Base-by-base conservation (phyloP, 1,284 basidiomycete species). In the Sanghuangporus baumii region DNA sequence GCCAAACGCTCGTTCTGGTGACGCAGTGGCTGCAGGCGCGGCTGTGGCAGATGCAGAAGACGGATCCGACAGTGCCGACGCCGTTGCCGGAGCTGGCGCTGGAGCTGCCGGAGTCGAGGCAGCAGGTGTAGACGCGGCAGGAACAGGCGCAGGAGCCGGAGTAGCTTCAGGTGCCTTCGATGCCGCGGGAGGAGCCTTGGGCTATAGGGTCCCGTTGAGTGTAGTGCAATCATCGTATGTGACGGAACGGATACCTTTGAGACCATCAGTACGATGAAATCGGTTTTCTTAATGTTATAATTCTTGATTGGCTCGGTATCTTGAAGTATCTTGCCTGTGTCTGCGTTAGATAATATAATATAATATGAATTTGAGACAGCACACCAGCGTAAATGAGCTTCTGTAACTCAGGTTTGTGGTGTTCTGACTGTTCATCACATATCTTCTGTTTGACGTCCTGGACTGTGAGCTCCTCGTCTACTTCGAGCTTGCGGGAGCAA, bases 231-330 rank as follows among this genome's bases (percentile, higher is more conserved):
- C 16, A 34, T 37, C 9, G 51, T 57, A 59, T 55, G 47, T 9
- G 5, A 48, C 48, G 52, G 11, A 26, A 72, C 16, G 7, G 78
- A 65, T 67, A 95, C 94, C 86, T 98, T 99, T 60, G 94, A 88
- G 52, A 98, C 93, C 96, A 99, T 99, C 55, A 99, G 85, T 18
- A 99, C 97, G 64, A 99, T 80, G 79, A 99, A 99, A 74, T 98
- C 96, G 80, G 98, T 99, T 78, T 99, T 96, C 78, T 98, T 96
- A 80, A 99, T 93, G 65, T 91, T 88, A 72, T 91, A 93, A 62
- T 89, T 89, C 67, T 86, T 91, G 46, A 99, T 84, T 1, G 89
- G 91, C 80, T 95, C 95, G 64, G 88, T 85, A 75, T 99, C 95
- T 18, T 85, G 76, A 46, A 99, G 82, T 56, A 99, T 91, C 81